phyloP scores from a whole-genome alignment of 768 basidiomycete genomes.

The Leccinum longicurvipes region DNA sequence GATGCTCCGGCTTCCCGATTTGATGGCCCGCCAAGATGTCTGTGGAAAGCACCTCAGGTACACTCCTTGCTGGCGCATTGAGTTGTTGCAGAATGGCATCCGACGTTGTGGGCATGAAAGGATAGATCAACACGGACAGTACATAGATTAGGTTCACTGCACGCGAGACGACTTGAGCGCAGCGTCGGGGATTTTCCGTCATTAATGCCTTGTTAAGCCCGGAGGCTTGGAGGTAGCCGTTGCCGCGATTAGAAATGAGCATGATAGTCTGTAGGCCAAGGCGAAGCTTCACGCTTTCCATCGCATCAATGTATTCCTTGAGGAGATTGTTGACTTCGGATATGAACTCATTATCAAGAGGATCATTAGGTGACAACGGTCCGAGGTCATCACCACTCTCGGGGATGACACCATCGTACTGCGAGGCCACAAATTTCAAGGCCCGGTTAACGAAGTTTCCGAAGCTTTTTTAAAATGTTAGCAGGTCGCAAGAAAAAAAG shows the following conservation, averaged over 20 bases:
- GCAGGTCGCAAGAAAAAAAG: neutral
- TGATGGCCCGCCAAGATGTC: constrained; percentile 87
- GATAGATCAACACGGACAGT: constrained; percentile 80
- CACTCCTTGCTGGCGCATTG: constrained; percentile 80
- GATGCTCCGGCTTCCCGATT: constrained; percentile 81
- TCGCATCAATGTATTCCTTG: constrained; percentile 75
- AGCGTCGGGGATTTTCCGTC: constrained; percentile 74
- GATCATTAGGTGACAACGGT: constrained; percentile 64
- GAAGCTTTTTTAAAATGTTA: constrained; percentile 49
- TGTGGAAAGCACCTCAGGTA: constrained; percentile 67
- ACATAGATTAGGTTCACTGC: constrained; percentile 92
- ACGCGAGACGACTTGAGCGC: constrained; percentile 85
- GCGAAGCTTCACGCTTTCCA: constrained; percentile 91
- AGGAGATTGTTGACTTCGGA: constrained; percentile 75
- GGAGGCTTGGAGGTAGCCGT: constrained; percentile 91
- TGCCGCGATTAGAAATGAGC: constrained; percentile 84
- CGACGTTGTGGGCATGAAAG: constrained; percentile 94
- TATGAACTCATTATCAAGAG: constrained; percentile 72
- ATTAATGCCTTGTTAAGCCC: constrained; percentile 89
- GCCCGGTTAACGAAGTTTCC: constrained; percentile 97
- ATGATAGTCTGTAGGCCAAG: constrained; percentile 86
- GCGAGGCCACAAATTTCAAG: constrained; percentile 88
- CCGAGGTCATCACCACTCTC: constrained; percentile 71
- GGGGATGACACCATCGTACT: constrained; percentile 77
- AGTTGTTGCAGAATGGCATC: constrained; percentile 80